Percentiles rank a stretch among this genome's conserved stretches.
phyloP scores from a whole-genome alignment of 192 early-diverging fungal species.

The Coemansia sp. region DNA sequence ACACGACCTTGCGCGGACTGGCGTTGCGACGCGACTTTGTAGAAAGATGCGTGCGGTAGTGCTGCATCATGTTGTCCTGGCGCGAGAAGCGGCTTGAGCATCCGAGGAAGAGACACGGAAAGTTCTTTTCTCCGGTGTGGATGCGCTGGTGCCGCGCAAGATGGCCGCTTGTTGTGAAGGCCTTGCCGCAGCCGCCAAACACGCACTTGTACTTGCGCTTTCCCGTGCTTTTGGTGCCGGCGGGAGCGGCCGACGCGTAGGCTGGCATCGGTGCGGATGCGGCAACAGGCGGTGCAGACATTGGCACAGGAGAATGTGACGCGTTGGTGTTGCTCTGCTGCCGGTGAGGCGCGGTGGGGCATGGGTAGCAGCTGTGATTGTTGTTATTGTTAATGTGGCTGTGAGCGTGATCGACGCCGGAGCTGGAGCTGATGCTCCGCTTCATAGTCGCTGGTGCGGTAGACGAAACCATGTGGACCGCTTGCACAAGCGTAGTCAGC shows the following conservation, averaged over 20 bases:
- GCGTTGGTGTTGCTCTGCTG: not conserved
- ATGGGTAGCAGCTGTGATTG: slow-evolving; percentile 11
- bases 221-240: slow-evolving; percentile 29
- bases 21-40: slow-evolving; percentile 61
- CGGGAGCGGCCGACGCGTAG: slow-evolving; percentile 16
- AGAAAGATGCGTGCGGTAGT: slow-evolving; percentile 78
- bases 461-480: slow-evolving; percentile 33
- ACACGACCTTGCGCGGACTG: slow-evolving; percentile 48
- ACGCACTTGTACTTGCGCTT: slow-evolving; percentile 76
- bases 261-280: slow-evolving; percentile 9
- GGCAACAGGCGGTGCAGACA: slow-evolving; percentile 2
- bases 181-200: slow-evolving; percentile 66
- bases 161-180: slow-evolving; percentile 85
- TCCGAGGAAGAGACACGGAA: slow-evolving; percentile 67
- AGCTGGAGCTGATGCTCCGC: slow-evolving; percentile 29
- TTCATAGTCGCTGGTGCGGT: slow-evolving; percentile 7
- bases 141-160: slow-evolving; percentile 79
- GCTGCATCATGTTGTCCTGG: slow-evolving; percentile 86
- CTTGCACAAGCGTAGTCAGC: slow-evolving; percentile 37
- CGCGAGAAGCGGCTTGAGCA: slow-evolving; percentile 74
- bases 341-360: not conserved
- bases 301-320: not conserved
- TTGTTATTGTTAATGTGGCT: not conserved
- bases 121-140: slow-evolving; percentile 82
- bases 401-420: not conserved